Conservation (phyloP, 2,329 filamentous ascomycete genomes). For the Ophiocordyceps australis region DNA sequence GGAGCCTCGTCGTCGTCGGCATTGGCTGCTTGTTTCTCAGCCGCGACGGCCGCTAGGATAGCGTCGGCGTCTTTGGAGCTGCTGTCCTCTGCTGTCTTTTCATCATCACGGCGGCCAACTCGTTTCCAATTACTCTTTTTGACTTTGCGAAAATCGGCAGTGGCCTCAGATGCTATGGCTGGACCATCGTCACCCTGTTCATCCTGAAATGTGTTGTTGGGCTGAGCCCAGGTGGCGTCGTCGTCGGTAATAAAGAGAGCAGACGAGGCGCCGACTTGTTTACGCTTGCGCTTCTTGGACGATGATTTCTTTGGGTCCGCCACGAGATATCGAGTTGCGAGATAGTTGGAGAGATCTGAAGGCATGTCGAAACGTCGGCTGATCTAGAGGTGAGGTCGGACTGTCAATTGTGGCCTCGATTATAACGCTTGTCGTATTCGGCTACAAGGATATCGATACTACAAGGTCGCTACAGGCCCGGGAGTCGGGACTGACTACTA, state of each 20-base stretch:
- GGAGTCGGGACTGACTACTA: no score
- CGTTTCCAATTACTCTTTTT: constrained; percentile 73
- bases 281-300: constrained; percentile 46
- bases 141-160: constrained; percentile 49
- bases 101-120: constrained; percentile 26
- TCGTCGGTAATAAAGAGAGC: constrained; percentile 49
- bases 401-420: no score
- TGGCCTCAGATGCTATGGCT: constrained; percentile 28
- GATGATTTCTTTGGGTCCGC: constrained; percentile 33
- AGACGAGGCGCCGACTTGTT: constrained; percentile 27
- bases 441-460: no score
- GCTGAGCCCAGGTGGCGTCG: constrained; percentile 30
- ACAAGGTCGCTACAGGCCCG: no score
- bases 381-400: no score
- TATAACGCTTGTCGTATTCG: no score
- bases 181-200: constrained; percentile 36
- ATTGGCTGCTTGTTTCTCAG: constrained; percentile 38
- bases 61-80: constrained; percentile 53
- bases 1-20: constrained; percentile 30
- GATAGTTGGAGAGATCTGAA: constrained; percentile 58
- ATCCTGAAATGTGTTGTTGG: no score
- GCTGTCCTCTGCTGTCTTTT: constrained; percentile 12
- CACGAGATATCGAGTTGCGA: constrained; percentile 77
- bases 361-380: constrained; percentile 25
- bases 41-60: constrained; percentile 55